Percentiles rank a stretch among this genome's conserved stretches.
Evolutionary conservation across 306 rosid genomes (phyloP).

Genomic region (Casuarina equisetifolia): DNA sequence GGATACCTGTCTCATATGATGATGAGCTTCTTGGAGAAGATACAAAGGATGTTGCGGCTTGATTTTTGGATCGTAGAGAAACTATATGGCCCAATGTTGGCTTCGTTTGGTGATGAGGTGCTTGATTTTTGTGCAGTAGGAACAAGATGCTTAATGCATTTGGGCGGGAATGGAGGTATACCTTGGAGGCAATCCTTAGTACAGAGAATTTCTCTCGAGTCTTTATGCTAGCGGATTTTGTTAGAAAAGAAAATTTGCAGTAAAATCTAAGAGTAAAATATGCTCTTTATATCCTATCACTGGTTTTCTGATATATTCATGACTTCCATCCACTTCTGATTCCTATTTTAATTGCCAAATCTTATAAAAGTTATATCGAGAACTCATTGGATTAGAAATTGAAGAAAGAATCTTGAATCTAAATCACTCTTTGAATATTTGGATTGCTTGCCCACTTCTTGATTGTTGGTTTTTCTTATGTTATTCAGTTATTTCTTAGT

Average conservation of each 20-base stretch:
- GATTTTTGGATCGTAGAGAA: slow-evolving; percentile 18
- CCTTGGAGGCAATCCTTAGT: not conserved
- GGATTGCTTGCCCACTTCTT: not conserved
- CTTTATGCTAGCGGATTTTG: not conserved
- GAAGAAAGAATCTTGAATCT: not conserved
- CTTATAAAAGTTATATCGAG: not conserved
- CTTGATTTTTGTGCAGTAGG: not conserved
- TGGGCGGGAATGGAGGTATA: not conserved
- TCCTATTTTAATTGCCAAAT: not conserved
- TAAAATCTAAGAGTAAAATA: not conserved
- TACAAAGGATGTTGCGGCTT: slow-evolving; percentile 34
- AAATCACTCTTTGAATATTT: not conserved
- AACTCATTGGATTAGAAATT: not conserved
- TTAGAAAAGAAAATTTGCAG: not conserved
- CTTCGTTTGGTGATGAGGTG: not conserved
- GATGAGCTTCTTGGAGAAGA: slow-evolving; percentile 61
- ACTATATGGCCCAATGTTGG: not conserved
- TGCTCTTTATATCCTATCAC: not conserved
- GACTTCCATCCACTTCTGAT: not conserved
- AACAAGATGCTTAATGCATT: not conserved
- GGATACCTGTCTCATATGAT: slow-evolving; percentile 77
- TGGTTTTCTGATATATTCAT: not conserved
- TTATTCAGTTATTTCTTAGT: not conserved
- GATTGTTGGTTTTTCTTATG: not conserved
- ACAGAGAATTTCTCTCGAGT: too few species aligned